These are phyloP conservation scores for Sparassis latifolia DNA, from an alignment of 1,284 basidiomycete species.

Conservation along the genomic window DNA sequence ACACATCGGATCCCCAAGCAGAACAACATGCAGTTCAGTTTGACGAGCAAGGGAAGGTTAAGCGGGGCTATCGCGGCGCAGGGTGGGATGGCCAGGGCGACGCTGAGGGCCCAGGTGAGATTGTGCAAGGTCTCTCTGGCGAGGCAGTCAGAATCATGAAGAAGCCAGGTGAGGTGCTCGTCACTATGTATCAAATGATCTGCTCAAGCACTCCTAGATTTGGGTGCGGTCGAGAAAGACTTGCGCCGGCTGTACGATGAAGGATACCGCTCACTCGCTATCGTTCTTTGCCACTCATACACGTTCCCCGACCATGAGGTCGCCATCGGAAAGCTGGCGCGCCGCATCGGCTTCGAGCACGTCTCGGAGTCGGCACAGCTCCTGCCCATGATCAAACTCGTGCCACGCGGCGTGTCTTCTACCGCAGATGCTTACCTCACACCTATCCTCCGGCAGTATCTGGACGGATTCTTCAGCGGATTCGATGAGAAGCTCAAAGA, in stretches of 20 bases:
- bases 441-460: conserved; percentile 79
- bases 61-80: conserved; percentile 65
- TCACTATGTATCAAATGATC: not conserved
- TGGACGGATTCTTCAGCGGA: conserved; percentile 89
- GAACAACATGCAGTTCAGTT: conserved; percentile 75
- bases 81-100: conserved; percentile 63
- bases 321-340: conserved; percentile 67
- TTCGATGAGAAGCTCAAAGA: conserved; percentile 70
- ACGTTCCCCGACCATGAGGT: conserved; percentile 83
- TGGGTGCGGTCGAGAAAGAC: conserved; percentile 44
- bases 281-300: conserved; percentile 89
- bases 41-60: conserved; percentile 60
- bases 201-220: conserved; percentile 21
- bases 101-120: conserved; percentile 70
- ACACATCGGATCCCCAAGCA: conserved; percentile 82
- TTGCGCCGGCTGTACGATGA: conserved; percentile 65
- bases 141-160: conserved; percentile 88
- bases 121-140: conserved; percentile 82
- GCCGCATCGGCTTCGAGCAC: conserved; percentile 77
- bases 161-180: conserved; percentile 48
- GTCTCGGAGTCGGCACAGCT: conserved; percentile 86
- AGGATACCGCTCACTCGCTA: conserved; percentile 81
- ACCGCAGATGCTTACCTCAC: conserved; percentile 97
- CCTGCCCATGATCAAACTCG: conserved; percentile 94
- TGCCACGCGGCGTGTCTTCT: conserved; percentile 86